These are phyloP conservation scores for Brassica cretica DNA, from an alignment of 345 rosid genomes.

Conservation along the genomic window DNA sequence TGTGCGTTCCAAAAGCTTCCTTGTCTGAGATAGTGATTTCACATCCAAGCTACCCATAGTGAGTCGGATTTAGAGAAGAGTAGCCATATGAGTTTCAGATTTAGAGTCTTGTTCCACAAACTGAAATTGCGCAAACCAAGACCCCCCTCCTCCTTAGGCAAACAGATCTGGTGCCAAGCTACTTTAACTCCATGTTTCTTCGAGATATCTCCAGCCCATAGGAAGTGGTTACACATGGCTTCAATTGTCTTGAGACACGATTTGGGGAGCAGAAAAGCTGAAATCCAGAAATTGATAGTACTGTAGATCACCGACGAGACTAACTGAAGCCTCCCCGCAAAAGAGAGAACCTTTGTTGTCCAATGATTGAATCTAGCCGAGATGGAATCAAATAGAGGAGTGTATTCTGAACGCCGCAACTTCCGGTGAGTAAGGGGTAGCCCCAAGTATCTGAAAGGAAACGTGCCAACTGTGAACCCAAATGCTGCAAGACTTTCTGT, in stretches of 20 bases:
- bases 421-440: neutral
- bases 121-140: too few relatives aligned
- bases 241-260: neutral
- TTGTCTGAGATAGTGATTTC: too few relatives aligned
- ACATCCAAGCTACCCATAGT: too few relatives aligned
- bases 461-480: neutral
- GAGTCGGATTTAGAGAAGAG: too few relatives aligned
- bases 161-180: too few relatives aligned
- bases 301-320: neutral
- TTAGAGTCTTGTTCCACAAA: too few relatives aligned
- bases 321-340: neutral
- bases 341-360: neutral
- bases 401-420: neutral
- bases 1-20: too few relatives aligned
- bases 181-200: too few relatives aligned
- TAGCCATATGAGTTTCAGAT: too few relatives aligned
- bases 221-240: neutral
- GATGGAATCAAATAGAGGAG: neutral
- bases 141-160: too few relatives aligned
- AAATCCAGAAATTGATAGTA: neutral
- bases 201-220: neutral
- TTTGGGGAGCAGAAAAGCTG: neutral
- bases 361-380: neutral
- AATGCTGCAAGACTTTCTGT: too few relatives aligned
- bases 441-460: neutral